Evolutionary conservation across 2,329 filamentous ascomycete species (phyloP), one percentile per base, ranked within the genome.

Genomic region (Claviceps maximensis): DNA sequence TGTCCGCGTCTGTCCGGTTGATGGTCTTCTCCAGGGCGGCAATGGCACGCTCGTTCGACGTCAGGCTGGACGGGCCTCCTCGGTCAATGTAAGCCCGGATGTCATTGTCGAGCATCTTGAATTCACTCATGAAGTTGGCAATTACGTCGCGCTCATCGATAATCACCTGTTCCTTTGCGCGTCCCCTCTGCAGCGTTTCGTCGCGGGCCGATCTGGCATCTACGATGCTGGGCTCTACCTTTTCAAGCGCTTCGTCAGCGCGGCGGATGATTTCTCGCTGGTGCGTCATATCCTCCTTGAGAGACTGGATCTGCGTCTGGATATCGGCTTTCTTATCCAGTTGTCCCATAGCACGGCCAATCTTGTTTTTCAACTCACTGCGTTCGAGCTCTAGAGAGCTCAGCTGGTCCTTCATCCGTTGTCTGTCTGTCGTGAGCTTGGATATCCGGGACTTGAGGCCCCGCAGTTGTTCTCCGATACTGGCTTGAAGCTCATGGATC

Each of bases 261-360:
- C 77, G 72, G 55, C 81, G 79, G 44, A 94, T 86, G 23, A 74
- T 70, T 31, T 86, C 82, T 48, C 84, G 82, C 63, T 91, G 84
- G 58, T 85, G 78, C 23, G 62, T 66, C 57, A 83, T 87, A 44
- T 84, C 78, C 10, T 79, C 79, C 61, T 83, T 88, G 58, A 87
- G 77, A 53, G 86, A 79, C 55, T 88, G 81, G 33, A 97, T 81
- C 57, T 89, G 86, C 42, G 73, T 72, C 56, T 81, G 74, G 23
- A 95, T 73, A 45, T 79, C 77, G 41, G 78, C 76, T 71, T 90
- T 95, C 68, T 87, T 89, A 65, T 94, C 89, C 27, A 97, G 74
- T 61, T 90, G 83, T 54, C 85, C 83, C 48, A 78, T 76, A 1
- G 86, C 81, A 51, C 78, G 79, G 59, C 77, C 83, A 50, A 96